These are phyloP conservation scores for Cucurbita pepo DNA, from an alignment of 306 rosid genomes.

Conservation along the genomic window DNA sequence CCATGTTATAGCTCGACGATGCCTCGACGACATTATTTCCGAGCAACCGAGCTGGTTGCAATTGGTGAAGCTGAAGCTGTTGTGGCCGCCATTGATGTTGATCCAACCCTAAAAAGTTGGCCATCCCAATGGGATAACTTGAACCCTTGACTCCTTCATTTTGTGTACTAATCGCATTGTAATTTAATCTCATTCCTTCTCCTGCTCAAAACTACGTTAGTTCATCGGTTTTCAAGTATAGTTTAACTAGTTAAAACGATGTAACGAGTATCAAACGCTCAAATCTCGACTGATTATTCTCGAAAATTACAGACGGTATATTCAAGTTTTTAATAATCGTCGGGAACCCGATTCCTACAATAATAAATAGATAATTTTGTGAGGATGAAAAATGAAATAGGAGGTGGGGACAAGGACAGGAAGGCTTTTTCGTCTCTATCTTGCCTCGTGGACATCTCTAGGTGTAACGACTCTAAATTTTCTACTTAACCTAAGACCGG, in stretches of 20 bases:
- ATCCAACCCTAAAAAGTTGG: background rate
- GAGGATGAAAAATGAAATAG: too few relatives aligned
- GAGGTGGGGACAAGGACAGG: too few relatives aligned
- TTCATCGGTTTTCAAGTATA: slow-evolving; percentile 8
- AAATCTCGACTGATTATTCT: background rate
- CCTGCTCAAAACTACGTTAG: slow-evolving; percentile 19
- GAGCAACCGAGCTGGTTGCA: background rate
- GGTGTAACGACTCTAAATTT: too few relatives aligned
- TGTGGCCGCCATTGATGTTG: slow-evolving; percentile 2
- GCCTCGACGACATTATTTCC: background rate
- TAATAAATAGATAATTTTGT: too few relatives aligned
- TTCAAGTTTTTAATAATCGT: too few relatives aligned
- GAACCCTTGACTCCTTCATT: background rate
- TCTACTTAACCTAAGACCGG: too few relatives aligned
- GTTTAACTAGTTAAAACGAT: too few relatives aligned
- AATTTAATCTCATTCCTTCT: slow-evolving; percentile 38
- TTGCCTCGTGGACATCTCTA: too few relatives aligned
- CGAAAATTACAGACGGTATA: too few relatives aligned
- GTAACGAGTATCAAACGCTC: too few relatives aligned
- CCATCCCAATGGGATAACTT: background rate
- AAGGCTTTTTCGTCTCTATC: too few relatives aligned
- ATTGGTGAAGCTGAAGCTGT: background rate
- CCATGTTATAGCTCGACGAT: background rate
- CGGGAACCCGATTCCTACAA: too few relatives aligned
- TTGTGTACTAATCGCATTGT: background rate